Percentiles rank a stretch among this genome's conserved stretches.
Evolutionary conservation across 23 red algal genomes (phyloP).

Genomic region (Cyanidiococcus yangmingshanensis): DNA sequence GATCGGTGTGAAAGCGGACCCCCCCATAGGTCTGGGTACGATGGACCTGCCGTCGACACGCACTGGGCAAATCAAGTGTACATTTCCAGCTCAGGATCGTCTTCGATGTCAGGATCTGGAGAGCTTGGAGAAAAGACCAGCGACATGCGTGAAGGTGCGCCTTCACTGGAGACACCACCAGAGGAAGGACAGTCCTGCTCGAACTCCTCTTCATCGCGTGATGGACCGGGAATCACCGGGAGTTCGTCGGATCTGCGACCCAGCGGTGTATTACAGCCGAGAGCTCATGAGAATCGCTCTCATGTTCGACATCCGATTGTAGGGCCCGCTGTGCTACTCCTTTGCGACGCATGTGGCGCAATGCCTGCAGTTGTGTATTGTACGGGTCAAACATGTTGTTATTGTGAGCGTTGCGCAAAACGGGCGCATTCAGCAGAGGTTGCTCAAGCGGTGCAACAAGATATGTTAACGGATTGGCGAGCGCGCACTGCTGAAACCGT

Average conservation of each 20-base stretch:
- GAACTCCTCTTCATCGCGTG: background rate
- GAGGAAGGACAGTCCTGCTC: background rate
- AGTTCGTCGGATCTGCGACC: background rate
- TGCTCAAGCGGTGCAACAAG: background rate
- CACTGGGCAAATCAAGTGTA: slow-evolving; percentile 2
- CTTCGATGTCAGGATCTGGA: background rate
- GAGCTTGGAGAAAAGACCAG: slow-evolving; percentile 6
- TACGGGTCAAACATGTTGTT: background rate
- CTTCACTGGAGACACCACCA: slow-evolving; percentile 12
- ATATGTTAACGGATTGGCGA: background rate
- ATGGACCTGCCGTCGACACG: background rate
- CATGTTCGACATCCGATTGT: slow-evolving; percentile 20
- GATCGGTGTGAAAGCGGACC: background rate
- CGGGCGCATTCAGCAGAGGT: background rate
- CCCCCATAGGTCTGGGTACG: background rate
- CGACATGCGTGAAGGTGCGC: slow-evolving; percentile 10
- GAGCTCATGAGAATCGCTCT: background rate
- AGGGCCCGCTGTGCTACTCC: background rate
- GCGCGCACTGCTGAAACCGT: background rate
- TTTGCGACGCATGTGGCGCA: slow-evolving; percentile 7
- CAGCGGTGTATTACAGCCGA: background rate
- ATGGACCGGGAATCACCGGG: background rate
- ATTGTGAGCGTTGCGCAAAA: background rate
- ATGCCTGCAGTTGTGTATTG: slow-evolving; percentile 15
- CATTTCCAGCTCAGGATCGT: slow-evolving; percentile 6